These are phyloP conservation scores for Raddia distichophylla DNA, from an alignment of 176 grass and related monocot species.

Conservation along the genomic window DNA sequence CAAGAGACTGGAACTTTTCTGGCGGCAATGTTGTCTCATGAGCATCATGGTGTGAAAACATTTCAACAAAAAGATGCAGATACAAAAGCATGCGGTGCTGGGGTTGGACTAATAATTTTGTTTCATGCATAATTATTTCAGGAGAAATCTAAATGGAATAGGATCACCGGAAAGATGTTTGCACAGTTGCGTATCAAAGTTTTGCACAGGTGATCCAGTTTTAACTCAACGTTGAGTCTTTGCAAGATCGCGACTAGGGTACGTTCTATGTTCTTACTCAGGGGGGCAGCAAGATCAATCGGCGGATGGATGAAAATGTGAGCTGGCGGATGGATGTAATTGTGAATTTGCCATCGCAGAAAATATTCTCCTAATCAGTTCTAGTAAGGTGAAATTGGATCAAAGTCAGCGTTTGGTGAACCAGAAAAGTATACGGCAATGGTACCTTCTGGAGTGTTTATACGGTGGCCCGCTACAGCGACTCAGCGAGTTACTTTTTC, in stretches of 20 bases:
- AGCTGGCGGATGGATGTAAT: neutral
- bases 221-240: too few species aligned
- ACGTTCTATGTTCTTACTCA: neutral
- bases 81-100: neutral
- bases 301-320: too few species aligned
- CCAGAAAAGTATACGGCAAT: neutral
- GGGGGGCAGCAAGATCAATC: neutral
- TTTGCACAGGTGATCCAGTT: neutral
- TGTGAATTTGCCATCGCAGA: neutral
- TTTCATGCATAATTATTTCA: neutral
- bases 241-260: neutral
- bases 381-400: neutral
- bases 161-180: neutral
- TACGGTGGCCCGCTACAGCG: neutral
- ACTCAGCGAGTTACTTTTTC: neutral
- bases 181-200: neutral
- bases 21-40: neutral
- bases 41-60: neutral
- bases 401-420: neutral
- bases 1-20: slow-evolving; percentile 1
- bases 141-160: neutral
- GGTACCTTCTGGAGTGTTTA: neutral
- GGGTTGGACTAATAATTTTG: neutral
- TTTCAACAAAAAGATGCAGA: slow-evolving; percentile 28
- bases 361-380: neutral